Evolutionary conservation across 441 rosid species (phyloP).

Genomic region (Erodium moschatum): DNA sequence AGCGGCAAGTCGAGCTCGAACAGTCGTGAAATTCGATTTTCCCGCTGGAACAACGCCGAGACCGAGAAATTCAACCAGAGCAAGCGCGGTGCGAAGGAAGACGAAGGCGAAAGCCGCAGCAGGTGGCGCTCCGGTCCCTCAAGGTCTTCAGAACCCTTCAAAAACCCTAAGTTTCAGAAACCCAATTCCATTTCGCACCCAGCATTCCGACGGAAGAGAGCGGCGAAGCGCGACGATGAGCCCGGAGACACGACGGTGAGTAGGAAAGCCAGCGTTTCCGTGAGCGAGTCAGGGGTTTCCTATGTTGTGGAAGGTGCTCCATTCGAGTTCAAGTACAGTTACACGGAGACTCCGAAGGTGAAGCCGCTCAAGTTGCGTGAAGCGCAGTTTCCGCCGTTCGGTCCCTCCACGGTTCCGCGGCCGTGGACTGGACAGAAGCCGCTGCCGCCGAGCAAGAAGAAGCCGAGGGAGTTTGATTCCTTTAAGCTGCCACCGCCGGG

Average conservation of each 20-base stretch:
- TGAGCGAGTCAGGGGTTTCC: constrained; percentile 62
- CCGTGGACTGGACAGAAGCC: constrained; percentile 96
- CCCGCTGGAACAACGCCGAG: constrained; percentile 79
- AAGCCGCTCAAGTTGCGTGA: constrained; percentile 72
- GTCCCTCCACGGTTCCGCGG: constrained; percentile 65
- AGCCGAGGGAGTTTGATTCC: constrained; percentile 75
- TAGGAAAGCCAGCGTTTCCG: constrained; percentile 40
- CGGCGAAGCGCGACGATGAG: constrained; percentile 14
- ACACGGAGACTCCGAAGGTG: constrained; percentile 78
- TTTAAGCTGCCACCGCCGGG: constrained; percentile 63
- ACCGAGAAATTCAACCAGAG: constrained; percentile 55
- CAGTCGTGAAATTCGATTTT: constrained; percentile 45
- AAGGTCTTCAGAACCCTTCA: constrained; percentile 62
- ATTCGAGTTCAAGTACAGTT: constrained; percentile 90
- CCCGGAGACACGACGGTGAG: constrained; percentile 28
- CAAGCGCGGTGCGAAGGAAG: constrained; percentile 51
- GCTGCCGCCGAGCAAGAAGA: constrained; percentile 57
- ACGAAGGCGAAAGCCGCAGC: constrained; percentile 67
- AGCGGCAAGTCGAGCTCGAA: constrained; percentile 18
- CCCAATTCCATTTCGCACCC: constrained; percentile 23
- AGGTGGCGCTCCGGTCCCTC: constrained; percentile 60
- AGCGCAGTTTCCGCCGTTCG: constrained; percentile 77
- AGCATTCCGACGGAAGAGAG: constrained; percentile 26
- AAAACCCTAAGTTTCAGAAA: constrained; percentile 28
- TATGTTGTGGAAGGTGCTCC: constrained; percentile 81